Percentiles rank a stretch among this genome's conserved stretches.
phyloP scores from a whole-genome alignment of 2,329 filamentous ascomycete species.

The Pezicula radicicola region DNA sequence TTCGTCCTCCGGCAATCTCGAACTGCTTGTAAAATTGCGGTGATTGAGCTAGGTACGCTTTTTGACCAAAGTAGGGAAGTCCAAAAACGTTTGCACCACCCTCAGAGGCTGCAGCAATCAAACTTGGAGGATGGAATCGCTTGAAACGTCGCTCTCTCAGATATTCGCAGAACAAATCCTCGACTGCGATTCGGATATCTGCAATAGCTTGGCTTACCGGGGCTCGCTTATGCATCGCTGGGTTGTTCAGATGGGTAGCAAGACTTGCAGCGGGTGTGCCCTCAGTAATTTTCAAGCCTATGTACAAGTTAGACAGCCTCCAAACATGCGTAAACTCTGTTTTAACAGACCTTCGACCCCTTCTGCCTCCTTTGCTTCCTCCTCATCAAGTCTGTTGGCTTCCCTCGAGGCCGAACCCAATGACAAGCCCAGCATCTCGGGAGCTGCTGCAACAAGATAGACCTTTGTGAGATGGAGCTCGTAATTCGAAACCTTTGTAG shows the following conservation, averaged over 20 bases:
- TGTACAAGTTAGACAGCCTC: slow-evolving; percentile 10
- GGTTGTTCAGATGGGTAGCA: slow-evolving; percentile 72
- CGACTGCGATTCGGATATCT: slow-evolving; percentile 38
- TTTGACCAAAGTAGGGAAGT: slow-evolving; percentile 83
- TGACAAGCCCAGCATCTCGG: slow-evolving; percentile 55
- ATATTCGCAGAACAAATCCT: slow-evolving; percentile 71
- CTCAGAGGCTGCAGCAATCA: slow-evolving; percentile 88
- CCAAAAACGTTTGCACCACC: slow-evolving; percentile 91
- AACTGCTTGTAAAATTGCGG: slow-evolving; percentile 89
- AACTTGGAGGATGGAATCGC: slow-evolving; percentile 83
- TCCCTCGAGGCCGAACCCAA: slow-evolving; percentile 52
- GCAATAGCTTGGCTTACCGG: slow-evolving; percentile 87
- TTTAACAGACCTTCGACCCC: slow-evolving; percentile 33
- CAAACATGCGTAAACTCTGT: background rate
- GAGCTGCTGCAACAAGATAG: slow-evolving; percentile 68
- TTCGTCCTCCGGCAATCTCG: slow-evolving; percentile 74
- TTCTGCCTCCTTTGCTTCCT: slow-evolving; percentile 45
- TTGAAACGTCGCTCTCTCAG: slow-evolving; percentile 73
- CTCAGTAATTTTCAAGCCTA: slow-evolving; percentile 37
- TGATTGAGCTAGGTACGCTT: slow-evolving; percentile 76
- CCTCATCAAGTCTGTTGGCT: slow-evolving; percentile 57
- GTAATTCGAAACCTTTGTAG: slow-evolving; percentile 72
- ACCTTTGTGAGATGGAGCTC: slow-evolving; percentile 89
- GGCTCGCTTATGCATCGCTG: slow-evolving; percentile 86
- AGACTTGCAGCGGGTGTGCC: slow-evolving; percentile 62